Base-by-base conservation (phyloP, 371 early-diverging fungal genomes). In the Mucor saturninus region DNA sequence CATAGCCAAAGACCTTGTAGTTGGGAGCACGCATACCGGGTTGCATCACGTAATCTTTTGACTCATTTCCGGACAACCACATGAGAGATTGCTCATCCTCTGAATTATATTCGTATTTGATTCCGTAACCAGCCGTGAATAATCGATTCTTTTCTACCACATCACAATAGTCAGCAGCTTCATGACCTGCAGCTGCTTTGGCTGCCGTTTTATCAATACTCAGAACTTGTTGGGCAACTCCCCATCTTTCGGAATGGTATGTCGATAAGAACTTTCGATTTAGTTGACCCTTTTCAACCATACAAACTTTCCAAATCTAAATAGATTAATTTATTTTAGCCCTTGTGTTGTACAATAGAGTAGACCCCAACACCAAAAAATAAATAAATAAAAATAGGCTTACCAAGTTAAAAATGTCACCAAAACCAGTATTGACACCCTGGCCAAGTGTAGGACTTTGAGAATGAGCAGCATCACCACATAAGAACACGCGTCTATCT, bases 391-490 rank as follows among this genome's bases (percentile, higher is more conserved):
- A 21, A 21, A 21, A 21, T 21, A 21, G 21, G 31, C 54, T 71
- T 70, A 75, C 76, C 61, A 79, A 54, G 50, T 79, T 79, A 49
- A 76, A 79, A 2, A 76, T 62, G 54, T 79, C 80, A 40, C 77
- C 80, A 67, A 79, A 73, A 4, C 80, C 80, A 13, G 80, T 76
- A 50, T 79, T 79, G 10, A 76, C 60, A 26, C 80, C 80, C 56
- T 76, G 77, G 29, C 80, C 80, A 5, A 76, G 67, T 2, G 80
- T 79, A 15, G 80, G 80, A 28, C 77, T 76, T 49, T 76, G 80
- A 38, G 75, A 74, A 50, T 79, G 80, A 5, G 76, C 77, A 59
- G 81, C 75, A 66, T 80, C 81, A 45, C 81, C 81, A 65, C 74
- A 74, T 6, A 80, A 58, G 29, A 80, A 77, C 2, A 77, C 71